Evolutionary conservation across 2,329 filamentous ascomycete genomes (phyloP), one percentile per base, ranked within the genome.

Genomic region (Ophiognomonia clavigignenti-juglandacearum): DNA sequence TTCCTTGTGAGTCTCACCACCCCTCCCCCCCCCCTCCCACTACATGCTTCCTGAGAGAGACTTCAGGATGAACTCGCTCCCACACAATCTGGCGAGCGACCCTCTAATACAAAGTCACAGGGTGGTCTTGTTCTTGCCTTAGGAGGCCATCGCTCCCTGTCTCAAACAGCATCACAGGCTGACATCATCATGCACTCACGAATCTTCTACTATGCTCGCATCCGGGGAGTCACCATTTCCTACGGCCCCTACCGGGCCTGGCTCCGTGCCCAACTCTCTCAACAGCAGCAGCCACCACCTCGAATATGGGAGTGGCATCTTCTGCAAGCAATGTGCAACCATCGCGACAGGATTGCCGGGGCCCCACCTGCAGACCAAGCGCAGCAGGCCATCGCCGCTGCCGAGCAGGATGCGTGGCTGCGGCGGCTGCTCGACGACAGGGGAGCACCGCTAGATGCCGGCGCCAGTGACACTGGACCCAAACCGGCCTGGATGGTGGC

Each of bases 181-280:
- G 49, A 52, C 27, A 51, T 53, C 39, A 43, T 53, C 29, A 46
- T 53, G 51, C 51, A 53, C 41, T 43, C 47, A 36, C 43, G 51
- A 8, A 63, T 71, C 62, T 87, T 85, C 67, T 88, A 86, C 66
- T 85, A 82, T 61, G 64, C 71, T 36, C 72, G 70, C 53, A 64
- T 68, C 16, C 67, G 74, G 40, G 70, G 69, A 48, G 67, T 73
- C 36, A 61, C 73, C 16, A 75, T 92, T 52, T 78, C 88, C 60
- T 87, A 85, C 55, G 67, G 78, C 44, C 67, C 68, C 42, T 93
- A 91, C 68, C 83, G 83, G 60, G 62, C 69, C 26, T 90, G 86
- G 80, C 65, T 82, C n/a, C 31, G 40, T 13, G 62, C 61, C 19
- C 43, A 51, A 18, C 56, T 67, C 40, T 61, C 24, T 6, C 24